Conservation (phyloP, 2,329 filamentous ascomycete species). For the Pyricularia sp. region DNA sequence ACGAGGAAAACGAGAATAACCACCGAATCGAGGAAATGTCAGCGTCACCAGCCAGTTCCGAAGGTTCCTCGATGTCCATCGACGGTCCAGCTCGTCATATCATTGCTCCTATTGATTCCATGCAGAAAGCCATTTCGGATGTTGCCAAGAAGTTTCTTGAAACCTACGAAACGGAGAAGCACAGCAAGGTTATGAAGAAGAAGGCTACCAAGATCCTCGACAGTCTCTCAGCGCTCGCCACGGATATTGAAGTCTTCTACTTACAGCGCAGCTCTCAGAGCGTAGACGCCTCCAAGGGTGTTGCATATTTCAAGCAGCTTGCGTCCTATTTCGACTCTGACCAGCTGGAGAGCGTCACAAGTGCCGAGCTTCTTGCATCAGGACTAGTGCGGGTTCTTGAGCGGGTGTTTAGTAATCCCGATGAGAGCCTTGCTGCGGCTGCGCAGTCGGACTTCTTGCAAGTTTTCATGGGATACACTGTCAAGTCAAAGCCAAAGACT, state of each 20-base stretch:
- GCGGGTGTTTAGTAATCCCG: slow-evolving; percentile 67
- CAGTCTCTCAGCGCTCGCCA: slow-evolving; percentile 61
- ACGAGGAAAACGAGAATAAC: slow-evolving; percentile 40
- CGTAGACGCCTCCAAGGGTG: slow-evolving; percentile 40
- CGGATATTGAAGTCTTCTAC: slow-evolving; percentile 65
- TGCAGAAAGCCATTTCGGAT: slow-evolving; percentile 64
- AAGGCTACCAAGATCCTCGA: slow-evolving; percentile 70
- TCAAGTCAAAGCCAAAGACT: slow-evolving; percentile 56
- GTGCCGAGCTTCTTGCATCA: slow-evolving; percentile 85
- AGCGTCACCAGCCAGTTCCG: slow-evolving; percentile 57
- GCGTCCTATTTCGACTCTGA: slow-evolving; percentile 83
- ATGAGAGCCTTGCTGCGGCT: slow-evolving; percentile 49
- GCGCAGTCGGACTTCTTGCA: slow-evolving; percentile 81
- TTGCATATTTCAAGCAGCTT: slow-evolving; percentile 62
- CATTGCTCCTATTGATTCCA: slow-evolving; percentile 40
- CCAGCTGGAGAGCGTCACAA: slow-evolving; percentile 86
- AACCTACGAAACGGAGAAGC: slow-evolving; percentile 67
- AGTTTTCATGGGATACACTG: slow-evolving; percentile 76
- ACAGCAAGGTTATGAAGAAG: slow-evolving; percentile 62
- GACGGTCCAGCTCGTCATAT: slow-evolving; percentile 42
- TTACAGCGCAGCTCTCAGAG: slow-evolving; percentile 40
- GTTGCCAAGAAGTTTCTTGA: slow-evolving; percentile 79
- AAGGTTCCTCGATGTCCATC: slow-evolving; percentile 55
- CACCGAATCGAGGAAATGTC: slow-evolving; percentile 48
- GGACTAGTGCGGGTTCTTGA: slow-evolving; percentile 80